Evolutionary conservation across 345 rosid genomes (phyloP).

Genomic region (Arabidopsis suecica): DNA sequence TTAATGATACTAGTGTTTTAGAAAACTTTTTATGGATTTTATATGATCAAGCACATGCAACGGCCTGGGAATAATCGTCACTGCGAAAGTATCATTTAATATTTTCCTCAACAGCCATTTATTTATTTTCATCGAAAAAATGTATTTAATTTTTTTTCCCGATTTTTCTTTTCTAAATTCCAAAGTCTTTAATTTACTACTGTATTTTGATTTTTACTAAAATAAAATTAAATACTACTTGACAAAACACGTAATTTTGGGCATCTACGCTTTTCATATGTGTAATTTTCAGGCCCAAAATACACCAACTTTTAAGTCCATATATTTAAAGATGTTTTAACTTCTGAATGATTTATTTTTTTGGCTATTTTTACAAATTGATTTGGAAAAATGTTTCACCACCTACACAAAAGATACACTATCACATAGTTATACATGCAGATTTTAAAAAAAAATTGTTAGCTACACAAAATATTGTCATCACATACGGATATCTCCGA

Average conservation of each 20-base stretch:
- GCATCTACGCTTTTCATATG: neutral
- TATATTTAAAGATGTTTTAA: no score
- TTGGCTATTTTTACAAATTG: no score
- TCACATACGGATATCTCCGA: no score
- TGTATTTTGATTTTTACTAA: no score
- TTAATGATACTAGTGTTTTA: conserved; percentile 1
- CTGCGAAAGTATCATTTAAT: conserved; percentile 38
- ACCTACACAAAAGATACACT: no score
- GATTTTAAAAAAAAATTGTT: no score
- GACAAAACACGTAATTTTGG: neutral
- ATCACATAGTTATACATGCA: no score
- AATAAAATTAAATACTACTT: no score
- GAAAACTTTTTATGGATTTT: neutral
- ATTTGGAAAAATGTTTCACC: no score
- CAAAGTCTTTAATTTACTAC: neutral
- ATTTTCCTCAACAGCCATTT: conserved; percentile 17
- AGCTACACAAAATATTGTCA: no score
- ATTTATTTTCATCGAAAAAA: neutral
- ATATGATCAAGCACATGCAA: conserved; percentile 39
- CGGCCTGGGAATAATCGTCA: conserved; percentile 40
- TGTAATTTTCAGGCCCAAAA: neutral
- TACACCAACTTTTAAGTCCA: no score
- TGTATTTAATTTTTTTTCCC: neutral
- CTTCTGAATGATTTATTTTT: no score
- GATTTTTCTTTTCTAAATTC: neutral